phyloP scores from a whole-genome alignment of 2,329 filamentous ascomycete species.

The Fusarium heterosporum region DNA sequence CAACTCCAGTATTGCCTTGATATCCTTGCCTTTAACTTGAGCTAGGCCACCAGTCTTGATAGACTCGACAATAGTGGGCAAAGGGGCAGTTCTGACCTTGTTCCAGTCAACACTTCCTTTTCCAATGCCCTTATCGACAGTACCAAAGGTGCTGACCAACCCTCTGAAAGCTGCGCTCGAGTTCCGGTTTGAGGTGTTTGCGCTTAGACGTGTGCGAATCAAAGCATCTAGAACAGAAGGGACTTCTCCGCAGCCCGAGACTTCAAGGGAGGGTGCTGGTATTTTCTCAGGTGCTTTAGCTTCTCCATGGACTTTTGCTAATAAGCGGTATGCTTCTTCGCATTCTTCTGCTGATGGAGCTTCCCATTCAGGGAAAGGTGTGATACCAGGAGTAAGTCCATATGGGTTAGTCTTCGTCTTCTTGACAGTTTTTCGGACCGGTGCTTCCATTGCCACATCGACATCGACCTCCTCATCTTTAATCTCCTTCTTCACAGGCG shows the following conservation, averaged over 20 bases:
- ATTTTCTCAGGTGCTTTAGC: conserved; percentile 44
- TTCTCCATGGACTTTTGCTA: conserved; percentile 44
- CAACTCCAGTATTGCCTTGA: conserved; percentile 44
- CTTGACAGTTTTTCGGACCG: conserved; percentile 34
- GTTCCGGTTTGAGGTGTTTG: conserved; percentile 45
- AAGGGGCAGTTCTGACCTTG: conserved; percentile 41
- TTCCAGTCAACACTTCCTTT: conserved; percentile 47
- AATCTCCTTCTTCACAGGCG: conserved; percentile 25
- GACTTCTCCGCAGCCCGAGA: conserved; percentile 46
- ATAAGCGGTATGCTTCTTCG: conserved; percentile 39
- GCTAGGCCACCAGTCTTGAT: conserved; percentile 65
- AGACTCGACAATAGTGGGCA: conserved; percentile 66
- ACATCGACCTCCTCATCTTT: conserved; percentile 22
- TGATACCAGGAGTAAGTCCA: conserved; percentile 45
- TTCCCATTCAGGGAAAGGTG: conserved; percentile 45
- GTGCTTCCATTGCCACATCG: conserved; percentile 8
- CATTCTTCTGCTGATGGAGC: conserved; percentile 40
- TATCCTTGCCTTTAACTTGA: conserved; percentile 45
- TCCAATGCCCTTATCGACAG: conserved; percentile 42
- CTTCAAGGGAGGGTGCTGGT: conserved; percentile 45
- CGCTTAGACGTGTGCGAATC: conserved; percentile 45
- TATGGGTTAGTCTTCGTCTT: conserved; percentile 46
- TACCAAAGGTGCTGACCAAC: conserved; percentile 42
- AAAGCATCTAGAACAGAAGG: conserved; percentile 45
- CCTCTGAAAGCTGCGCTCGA: conserved; percentile 46